These are phyloP conservation scores for Penicillium sp. DNA, from an alignment of 2,329 filamentous ascomycete species.

Conservation along the genomic window DNA sequence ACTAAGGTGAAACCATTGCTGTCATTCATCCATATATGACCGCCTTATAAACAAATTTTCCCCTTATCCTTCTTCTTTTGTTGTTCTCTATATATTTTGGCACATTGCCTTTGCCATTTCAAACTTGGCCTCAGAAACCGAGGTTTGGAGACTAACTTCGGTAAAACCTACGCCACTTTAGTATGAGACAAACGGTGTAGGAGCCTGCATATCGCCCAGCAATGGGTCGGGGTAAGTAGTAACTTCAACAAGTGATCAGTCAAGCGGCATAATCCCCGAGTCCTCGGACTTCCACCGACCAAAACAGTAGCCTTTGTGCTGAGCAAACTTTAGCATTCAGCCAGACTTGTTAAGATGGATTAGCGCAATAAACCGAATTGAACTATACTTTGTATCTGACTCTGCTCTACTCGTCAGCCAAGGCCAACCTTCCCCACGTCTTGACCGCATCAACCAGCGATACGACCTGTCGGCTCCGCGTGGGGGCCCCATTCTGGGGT, in stretches of 20 bases:
- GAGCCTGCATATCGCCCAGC: neutral
- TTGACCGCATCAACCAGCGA: neutral
- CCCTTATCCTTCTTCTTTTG: neutral
- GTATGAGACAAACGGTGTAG: neutral
- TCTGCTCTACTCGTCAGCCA: conserved; percentile 13
- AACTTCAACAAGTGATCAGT: neutral
- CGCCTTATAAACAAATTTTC: neutral
- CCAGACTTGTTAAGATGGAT: neutral
- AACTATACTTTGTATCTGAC: neutral
- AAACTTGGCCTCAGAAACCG: neutral
- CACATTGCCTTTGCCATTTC: neutral
- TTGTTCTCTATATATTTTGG: neutral
- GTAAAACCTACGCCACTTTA: neutral
- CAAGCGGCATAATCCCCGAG: conserved; percentile 5
- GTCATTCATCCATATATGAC: neutral
- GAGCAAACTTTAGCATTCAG: neutral
- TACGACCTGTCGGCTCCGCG: conserved; percentile 1
- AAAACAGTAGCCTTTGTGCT: neutral
- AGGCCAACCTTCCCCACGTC: conserved; percentile 4
- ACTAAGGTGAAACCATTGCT: neutral
- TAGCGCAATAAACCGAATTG: neutral
- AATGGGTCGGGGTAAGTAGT: neutral
- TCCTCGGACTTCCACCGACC: conserved; percentile 17
- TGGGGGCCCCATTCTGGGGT: conserved; percentile 3
- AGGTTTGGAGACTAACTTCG: neutral